Percentiles rank a stretch among this genome's conserved stretches.
phyloP scores from a whole-genome alignment of 345 rosid species.

The Erodium maritimum region DNA sequence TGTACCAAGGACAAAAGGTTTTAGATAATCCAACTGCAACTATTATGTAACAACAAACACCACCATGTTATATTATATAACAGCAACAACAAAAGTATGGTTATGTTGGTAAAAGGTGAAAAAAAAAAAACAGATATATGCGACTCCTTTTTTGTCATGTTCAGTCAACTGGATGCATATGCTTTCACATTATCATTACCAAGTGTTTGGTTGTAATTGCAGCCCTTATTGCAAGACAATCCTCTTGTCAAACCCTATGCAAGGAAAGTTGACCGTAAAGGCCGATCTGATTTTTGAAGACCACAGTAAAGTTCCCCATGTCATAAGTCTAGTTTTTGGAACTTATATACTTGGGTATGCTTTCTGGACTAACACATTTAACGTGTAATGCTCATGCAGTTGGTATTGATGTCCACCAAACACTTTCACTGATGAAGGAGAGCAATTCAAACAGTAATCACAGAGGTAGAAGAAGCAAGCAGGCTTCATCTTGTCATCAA shows the following conservation, averaged over 20 bases:
- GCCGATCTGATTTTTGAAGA: conserved; percentile 86
- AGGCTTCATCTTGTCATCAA: conserved; percentile 29
- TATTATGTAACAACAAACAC: too few relatives aligned
- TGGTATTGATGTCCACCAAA: conserved; percentile 71
- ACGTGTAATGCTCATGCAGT: conserved; percentile 31
- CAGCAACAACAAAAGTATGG: background rate
- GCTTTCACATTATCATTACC: background rate
- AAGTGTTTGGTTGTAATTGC: conserved; percentile 19
- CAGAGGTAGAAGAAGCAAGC: conserved; percentile 21
- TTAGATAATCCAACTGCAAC: background rate
- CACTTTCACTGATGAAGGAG: conserved; percentile 30
- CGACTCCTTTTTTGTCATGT: background rate
- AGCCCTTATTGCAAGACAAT: conserved; percentile 66
- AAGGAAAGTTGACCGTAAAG: conserved; percentile 52
- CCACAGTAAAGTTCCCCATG: conserved; percentile 39
- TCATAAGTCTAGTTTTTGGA: conserved; percentile 2
- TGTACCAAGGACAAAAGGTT: background rate
- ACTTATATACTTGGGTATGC: background rate
- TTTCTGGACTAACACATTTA: background rate
- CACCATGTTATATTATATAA: too few relatives aligned
- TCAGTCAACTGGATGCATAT: background rate
- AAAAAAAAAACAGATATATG: background rate
- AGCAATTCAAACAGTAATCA: conserved; percentile 13
- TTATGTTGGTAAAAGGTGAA: background rate
- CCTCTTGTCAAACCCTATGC: conserved; percentile 32